Conservation (phyloP, 176 grass and related monocot genomes). For the Rhipidocladum racemiflorum region DNA sequence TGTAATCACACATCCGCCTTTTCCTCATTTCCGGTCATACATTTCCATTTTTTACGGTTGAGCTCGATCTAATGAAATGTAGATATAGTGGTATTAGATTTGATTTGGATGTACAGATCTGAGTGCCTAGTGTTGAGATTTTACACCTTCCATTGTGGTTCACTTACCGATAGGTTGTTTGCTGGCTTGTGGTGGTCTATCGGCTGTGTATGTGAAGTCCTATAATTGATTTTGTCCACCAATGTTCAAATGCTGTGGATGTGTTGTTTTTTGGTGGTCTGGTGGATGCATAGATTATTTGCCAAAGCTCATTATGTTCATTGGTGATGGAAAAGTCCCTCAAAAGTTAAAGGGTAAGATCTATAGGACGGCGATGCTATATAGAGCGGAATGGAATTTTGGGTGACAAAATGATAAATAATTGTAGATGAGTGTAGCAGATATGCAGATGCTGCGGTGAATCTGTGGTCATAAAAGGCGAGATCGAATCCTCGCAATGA, state of each 20-base stretch:
- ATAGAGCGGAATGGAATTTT: too few species aligned
- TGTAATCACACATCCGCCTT: constrained; percentile 37
- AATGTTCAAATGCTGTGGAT: too few species aligned
- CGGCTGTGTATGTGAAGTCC: background rate
- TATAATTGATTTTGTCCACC: background rate
- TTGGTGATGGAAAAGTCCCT: too few species aligned
- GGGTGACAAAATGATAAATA: too few species aligned
- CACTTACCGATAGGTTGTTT: background rate
- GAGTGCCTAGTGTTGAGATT: background rate
- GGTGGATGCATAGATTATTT: background rate
- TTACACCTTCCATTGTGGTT: background rate
- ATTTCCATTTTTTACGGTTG: constrained; percentile 7
- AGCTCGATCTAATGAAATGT: constrained; percentile 34
- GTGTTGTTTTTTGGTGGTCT: background rate
- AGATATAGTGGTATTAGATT: constrained; percentile 6
- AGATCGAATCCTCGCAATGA: too few species aligned
- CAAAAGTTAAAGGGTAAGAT: too few species aligned
- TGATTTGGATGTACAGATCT: constrained; percentile 12
- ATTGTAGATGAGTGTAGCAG: too few species aligned
- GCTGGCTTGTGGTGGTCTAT: background rate
- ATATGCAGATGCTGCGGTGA: too few species aligned
- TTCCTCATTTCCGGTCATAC: background rate
- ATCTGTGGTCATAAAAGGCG: too few species aligned
- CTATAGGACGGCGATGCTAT: too few species aligned
- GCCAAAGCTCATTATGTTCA: background rate